Evolutionary conservation across 371 early-diverging fungal genomes (phyloP).

Genomic region (Rhizomucor miehei): DNA sequence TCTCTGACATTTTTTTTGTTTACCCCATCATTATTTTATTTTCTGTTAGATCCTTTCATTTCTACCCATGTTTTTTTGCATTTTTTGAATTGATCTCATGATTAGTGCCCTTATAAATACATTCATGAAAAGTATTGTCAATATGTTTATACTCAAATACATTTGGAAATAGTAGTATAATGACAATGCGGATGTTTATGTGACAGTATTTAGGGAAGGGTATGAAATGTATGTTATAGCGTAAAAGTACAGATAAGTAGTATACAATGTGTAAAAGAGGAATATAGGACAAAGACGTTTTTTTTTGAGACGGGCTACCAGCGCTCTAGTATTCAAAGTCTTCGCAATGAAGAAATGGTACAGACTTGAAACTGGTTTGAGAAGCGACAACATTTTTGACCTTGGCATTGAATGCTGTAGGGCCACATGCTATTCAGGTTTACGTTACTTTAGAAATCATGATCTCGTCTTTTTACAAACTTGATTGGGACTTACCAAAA

Average conservation of each 20-base stretch:
- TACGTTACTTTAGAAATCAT: too few species aligned
- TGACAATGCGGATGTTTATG: too few species aligned
- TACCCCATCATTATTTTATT: background rate
- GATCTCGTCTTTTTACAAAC: too few species aligned
- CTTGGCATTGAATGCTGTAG: slow-evolving; percentile 24
- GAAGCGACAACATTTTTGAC: slow-evolving; percentile 33
- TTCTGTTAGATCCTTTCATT: background rate
- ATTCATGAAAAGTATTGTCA: too few species aligned
- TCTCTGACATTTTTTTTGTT: too few species aligned
- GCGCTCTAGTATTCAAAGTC: slow-evolving; percentile 32
- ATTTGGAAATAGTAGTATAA: too few species aligned
- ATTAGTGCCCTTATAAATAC: too few species aligned
- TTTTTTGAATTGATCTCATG: too few species aligned
- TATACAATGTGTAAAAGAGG: background rate
- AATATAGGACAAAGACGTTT: background rate
- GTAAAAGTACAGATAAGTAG: slow-evolving; percentile 5
- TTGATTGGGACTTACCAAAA: slow-evolving; percentile 45
- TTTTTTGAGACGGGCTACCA: background rate
- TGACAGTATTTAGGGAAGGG: too few species aligned
- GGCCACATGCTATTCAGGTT: slow-evolving; percentile 39
- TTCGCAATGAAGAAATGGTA: slow-evolving; percentile 32
- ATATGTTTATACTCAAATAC: too few species aligned
- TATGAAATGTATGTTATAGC: background rate
- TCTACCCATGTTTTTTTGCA: too few species aligned
- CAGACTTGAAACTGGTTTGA: slow-evolving; percentile 4